These are phyloP conservation scores for Lindgomyces ingoldianus DNA, from an alignment of 495 filamentous ascomycete species.

Conservation along the genomic window DNA sequence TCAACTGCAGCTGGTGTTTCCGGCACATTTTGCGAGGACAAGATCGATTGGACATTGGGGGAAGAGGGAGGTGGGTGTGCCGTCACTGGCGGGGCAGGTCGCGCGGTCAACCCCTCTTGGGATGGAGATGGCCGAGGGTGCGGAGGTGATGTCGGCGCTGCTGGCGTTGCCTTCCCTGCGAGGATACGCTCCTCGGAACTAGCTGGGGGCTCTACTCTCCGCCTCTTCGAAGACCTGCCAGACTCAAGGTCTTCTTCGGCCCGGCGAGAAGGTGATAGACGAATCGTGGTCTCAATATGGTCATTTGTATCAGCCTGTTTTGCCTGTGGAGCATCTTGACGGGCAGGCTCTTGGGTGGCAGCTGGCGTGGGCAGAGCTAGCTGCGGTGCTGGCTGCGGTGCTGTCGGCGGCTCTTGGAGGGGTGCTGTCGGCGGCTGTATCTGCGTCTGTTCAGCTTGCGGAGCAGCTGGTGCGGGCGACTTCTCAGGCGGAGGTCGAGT, in stretches of 20 bases:
- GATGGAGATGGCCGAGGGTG: too few species aligned
- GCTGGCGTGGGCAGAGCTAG: conserved; percentile 10
- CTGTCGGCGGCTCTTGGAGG: conserved; percentile 3
- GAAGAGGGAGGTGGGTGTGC: too few species aligned
- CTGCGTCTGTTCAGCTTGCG: not conserved
- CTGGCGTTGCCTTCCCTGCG: not conserved
- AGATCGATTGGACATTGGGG: too few species aligned
- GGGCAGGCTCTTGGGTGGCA: conserved; percentile 10
- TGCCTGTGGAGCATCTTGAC: not conserved
- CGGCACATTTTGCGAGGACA: too few species aligned
- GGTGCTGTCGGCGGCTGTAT: not conserved
- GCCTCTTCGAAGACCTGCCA: conserved; percentile 22
- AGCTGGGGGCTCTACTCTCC: conserved; percentile 7
- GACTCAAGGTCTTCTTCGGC: conserved; percentile 1
- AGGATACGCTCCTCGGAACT: not conserved
- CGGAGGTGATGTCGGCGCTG: not conserved
- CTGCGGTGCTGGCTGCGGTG: conserved; percentile 9
- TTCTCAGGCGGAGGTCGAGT: not conserved
- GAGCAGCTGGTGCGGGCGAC: not conserved
- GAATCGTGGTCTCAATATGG: not conserved
- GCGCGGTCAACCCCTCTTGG: too few species aligned
- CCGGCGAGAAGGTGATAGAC: not conserved
- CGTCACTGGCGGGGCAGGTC: too few species aligned
- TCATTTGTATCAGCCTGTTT: not conserved
- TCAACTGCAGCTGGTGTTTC: too few species aligned